A percentile compares a stretch with the other conserved stretches of the same genome.
Evolutionary conservation across 257 asterid genomes (phyloP).

Genomic region (Solanum piurae): DNA sequence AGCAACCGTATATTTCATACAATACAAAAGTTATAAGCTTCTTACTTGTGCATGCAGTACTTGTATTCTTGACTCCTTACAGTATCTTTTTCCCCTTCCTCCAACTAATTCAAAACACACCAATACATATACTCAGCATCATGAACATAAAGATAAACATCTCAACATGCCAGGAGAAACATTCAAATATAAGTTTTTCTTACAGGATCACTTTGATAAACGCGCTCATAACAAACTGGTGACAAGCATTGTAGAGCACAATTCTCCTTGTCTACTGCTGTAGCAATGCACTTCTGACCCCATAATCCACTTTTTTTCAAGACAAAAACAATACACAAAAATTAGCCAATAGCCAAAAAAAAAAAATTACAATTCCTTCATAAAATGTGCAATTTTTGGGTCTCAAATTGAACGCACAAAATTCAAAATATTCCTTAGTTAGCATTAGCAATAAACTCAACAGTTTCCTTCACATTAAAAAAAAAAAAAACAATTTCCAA

Average conservation of each 20-base stretch:
- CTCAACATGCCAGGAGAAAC: not conserved
- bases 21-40: not conserved
- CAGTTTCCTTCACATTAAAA: too few species aligned
- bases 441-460: too few species aligned
- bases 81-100: conserved; percentile 86
- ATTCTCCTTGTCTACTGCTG: conserved; percentile 68
- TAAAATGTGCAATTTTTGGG: not conserved
- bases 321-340: not conserved
- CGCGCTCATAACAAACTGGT: conserved; percentile 64
- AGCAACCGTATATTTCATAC: not conserved
- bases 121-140: not conserved
- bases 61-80: conserved; percentile 77
- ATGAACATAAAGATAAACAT: not conserved
- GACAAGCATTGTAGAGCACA: conserved; percentile 81
- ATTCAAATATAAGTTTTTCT: conserved; percentile 1
- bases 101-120: conserved; percentile 46
- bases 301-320: conserved; percentile 58
- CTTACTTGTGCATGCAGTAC: conserved; percentile 92
- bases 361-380: not conserved
- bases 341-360: not conserved
- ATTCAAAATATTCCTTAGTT: too few species aligned
- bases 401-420: not conserved
- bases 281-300: conserved; percentile 72
- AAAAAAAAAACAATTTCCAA: not conserved
- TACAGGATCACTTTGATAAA: conserved; percentile 93